Evolutionary conservation across 768 basidiomycete genomes (phyloP).

Genomic region (Amanita thiersii): DNA sequence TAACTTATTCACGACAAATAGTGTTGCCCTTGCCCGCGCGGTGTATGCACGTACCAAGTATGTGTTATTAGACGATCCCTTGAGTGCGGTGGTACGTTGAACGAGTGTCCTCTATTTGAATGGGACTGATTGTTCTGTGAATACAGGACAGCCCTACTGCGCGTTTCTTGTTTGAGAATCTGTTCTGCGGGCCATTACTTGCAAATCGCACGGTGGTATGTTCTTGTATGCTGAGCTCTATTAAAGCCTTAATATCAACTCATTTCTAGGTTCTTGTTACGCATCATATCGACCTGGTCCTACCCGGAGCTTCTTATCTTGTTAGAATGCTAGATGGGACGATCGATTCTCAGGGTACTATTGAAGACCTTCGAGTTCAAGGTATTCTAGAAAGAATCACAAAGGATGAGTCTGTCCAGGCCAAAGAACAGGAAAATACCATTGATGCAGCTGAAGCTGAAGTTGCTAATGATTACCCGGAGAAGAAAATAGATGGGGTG

Average conservation of each 20-base stretch:
- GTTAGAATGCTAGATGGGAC: slow-evolving; percentile 73
- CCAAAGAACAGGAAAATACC: slow-evolving; percentile 37
- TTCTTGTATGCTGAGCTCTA: slow-evolving; percentile 1
- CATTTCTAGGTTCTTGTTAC: slow-evolving; percentile 72
- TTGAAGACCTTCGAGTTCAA: slow-evolving; percentile 50
- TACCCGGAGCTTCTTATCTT: slow-evolving; percentile 61
- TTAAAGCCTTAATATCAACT: too few species aligned
- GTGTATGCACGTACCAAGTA: slow-evolving; percentile 66
- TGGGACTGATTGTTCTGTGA: not conserved
- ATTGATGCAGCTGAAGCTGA: slow-evolving; percentile 19
- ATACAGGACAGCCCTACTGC: slow-evolving; percentile 61
- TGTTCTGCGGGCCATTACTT: slow-evolving; percentile 60
- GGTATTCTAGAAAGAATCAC: slow-evolving; percentile 58
- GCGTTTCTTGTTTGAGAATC: slow-evolving; percentile 51
- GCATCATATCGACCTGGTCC: slow-evolving; percentile 74
- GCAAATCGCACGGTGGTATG: slow-evolving; percentile 57
- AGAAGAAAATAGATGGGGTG: slow-evolving; percentile 20
- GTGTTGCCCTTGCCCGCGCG: slow-evolving; percentile 77
- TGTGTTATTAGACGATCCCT: slow-evolving; percentile 73
- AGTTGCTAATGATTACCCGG: slow-evolving; percentile 13
- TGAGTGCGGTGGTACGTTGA: slow-evolving; percentile 68
- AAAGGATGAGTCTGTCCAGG: slow-evolving; percentile 40
- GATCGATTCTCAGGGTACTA: slow-evolving; percentile 61
- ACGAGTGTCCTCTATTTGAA: too few species aligned
- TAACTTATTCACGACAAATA: slow-evolving; percentile 14